These are phyloP conservation scores for Tylopilus felleus DNA, from an alignment of 768 basidiomycete genomes.

Conservation along the genomic window DNA sequence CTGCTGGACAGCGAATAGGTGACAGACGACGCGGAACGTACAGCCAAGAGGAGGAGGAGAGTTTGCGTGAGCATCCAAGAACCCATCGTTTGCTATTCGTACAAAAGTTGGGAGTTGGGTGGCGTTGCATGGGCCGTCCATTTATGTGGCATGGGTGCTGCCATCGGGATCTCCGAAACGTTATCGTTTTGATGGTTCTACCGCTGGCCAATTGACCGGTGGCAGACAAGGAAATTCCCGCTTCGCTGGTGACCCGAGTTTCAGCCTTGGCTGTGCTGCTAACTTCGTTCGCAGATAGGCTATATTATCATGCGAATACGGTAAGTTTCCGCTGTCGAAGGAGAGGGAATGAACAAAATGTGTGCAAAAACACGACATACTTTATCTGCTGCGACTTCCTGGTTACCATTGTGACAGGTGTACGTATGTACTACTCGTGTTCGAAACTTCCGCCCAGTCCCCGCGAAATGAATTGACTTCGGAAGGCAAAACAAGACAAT, in stretches of 20 bases:
- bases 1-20: slow-evolving; percentile 47
- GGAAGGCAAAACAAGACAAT: not conserved
- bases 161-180: not conserved
- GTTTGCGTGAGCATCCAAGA: not conserved
- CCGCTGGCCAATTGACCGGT: not conserved
- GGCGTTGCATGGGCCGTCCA: not conserved
- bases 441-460: not conserved
- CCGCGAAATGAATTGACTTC: slow-evolving; percentile 2
- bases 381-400: not conserved
- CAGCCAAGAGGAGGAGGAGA: slow-evolving; percentile 9
- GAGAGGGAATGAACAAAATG: not conserved
- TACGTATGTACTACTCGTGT: no score
- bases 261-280: not conserved
- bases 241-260: not conserved
- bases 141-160: not conserved
- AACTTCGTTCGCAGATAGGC: not conserved
- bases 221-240: not conserved
- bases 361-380: not conserved
- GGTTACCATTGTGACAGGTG: not conserved
- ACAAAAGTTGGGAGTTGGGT: not conserved
- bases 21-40: slow-evolving; percentile 29
- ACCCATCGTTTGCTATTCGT: not conserved
- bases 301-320: not conserved
- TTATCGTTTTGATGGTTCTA: not conserved
- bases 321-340: not conserved